Evolutionary conservation across 2,329 filamentous ascomycete genomes (phyloP).

Genomic region (Cordyceps tenuipes): DNA sequence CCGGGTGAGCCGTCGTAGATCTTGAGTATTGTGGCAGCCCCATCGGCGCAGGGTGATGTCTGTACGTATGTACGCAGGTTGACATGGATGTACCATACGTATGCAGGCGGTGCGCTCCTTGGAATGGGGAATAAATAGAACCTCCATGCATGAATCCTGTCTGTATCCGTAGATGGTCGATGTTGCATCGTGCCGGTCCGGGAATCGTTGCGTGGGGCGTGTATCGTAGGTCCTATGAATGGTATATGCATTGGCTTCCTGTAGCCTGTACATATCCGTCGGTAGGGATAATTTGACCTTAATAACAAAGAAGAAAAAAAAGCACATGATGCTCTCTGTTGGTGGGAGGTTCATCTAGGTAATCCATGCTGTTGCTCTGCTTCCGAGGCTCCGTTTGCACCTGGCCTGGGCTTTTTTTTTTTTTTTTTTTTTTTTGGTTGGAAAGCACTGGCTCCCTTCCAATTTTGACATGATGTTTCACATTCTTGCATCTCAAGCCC

Average conservation of each 20-base stretch:
- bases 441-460: not conserved
- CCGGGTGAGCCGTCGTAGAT: constrained; percentile 10
- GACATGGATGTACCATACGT: not conserved
- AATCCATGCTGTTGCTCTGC: not conserved
- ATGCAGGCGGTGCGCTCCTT: not conserved
- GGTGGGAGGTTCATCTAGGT: not conserved
- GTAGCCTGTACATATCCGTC: too few species aligned
- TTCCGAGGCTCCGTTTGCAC: constrained; percentile 2
- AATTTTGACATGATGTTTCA: constrained; percentile 2
- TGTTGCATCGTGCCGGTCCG: not conserved
- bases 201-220: not conserved
- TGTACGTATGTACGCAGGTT: too few species aligned
- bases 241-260: too few species aligned
- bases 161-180: not conserved
- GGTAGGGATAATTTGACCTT: too few species aligned
- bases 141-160: constrained; percentile 2
- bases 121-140: constrained; percentile 2
- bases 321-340: not conserved
- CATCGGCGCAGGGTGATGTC: constrained; percentile 1
- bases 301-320: too few species aligned
- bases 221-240: too few species aligned
- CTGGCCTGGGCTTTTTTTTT: not conserved
- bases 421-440: too few species aligned
- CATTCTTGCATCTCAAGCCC: not conserved
- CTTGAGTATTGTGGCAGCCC: constrained; percentile 8